phyloP scores from a whole-genome alignment of 2,329 filamentous ascomycete genomes.

The Cladophialophora yegresii region DNA sequence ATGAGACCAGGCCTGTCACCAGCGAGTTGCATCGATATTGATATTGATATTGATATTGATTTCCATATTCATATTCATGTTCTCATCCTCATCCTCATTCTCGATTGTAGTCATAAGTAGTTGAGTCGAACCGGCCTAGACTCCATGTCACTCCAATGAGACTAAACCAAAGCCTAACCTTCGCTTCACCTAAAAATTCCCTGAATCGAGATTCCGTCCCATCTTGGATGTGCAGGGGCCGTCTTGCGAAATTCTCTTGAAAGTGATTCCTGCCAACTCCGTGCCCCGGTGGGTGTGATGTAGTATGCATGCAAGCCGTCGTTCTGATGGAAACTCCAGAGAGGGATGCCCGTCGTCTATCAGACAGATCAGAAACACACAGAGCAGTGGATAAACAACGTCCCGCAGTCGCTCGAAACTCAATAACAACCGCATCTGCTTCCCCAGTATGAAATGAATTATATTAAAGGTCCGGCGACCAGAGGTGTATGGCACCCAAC shows the following conservation, averaged over 20 bases:
- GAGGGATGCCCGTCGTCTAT: background rate
- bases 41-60: background rate
- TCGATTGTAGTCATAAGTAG: background rate
- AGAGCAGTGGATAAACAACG: background rate
- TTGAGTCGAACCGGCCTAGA: too few species aligned
- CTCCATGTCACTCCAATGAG: background rate
- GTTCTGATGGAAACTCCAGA: background rate
- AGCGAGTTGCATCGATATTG: too few species aligned
- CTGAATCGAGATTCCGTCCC: too few species aligned
- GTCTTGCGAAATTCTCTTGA: background rate
- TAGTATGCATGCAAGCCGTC: background rate
- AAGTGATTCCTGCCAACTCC: background rate
- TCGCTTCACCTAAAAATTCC: background rate
- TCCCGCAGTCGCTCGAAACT: background rate
- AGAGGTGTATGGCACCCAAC: background rate
- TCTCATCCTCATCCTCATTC: background rate
- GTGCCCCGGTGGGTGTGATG: background rate
- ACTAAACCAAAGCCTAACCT: background rate
- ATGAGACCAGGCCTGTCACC: background rate
- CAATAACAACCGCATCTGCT: background rate
- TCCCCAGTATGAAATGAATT: background rate
- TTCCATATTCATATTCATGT: background rate
- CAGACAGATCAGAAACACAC: background rate
- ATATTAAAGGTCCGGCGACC: constrained; percentile 1
- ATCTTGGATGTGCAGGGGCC: background rate